A percentile compares a stretch with the other conserved stretches of the same genome.
These are phyloP conservation scores for Shiraia sp. DNA, from an alignment of 2,329 filamentous ascomycete genomes.

Conservation along the genomic window DNA sequence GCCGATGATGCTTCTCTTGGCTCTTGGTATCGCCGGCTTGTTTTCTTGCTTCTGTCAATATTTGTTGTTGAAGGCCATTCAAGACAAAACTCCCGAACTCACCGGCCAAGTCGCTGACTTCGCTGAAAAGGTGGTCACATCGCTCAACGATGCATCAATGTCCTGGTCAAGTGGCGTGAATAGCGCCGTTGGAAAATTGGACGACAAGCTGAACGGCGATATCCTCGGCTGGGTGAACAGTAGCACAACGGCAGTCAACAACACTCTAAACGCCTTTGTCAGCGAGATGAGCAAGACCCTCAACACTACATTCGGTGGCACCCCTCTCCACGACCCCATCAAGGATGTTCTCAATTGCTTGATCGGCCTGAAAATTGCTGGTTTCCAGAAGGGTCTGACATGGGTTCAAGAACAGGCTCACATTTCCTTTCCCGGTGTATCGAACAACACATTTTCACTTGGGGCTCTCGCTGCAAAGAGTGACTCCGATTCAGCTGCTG, in stretches of 20 bases:
- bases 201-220: constrained; percentile 76
- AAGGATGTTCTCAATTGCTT: constrained; percentile 81
- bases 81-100: constrained; percentile 76
- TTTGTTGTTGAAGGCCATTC: constrained; percentile 72
- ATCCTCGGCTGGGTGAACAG: constrained; percentile 86
- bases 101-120: constrained; percentile 76
- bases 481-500: constrained; percentile 59
- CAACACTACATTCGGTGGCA: constrained; percentile 78
- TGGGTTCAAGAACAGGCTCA: constrained; percentile 91
- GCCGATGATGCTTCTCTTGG: constrained; percentile 82
- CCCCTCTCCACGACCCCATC: constrained; percentile 77
- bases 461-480: constrained; percentile 66
- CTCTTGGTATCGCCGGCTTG: constrained; percentile 79
- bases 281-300: constrained; percentile 75
- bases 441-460: constrained; percentile 79
- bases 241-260: constrained; percentile 79
- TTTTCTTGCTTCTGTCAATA: constrained; percentile 83
- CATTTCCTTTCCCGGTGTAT: constrained; percentile 76
- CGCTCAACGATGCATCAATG: constrained; percentile 72
- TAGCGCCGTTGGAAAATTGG: constrained; percentile 66
- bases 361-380: constrained; percentile 82
- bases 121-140: constrained; percentile 74
- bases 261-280: constrained; percentile 82
- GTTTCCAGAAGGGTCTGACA: constrained; percentile 84
- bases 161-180: constrained; percentile 80